Evolutionary conservation across 345 rosid species (phyloP).

Genomic region (Arabidopsis arenosa): DNA sequence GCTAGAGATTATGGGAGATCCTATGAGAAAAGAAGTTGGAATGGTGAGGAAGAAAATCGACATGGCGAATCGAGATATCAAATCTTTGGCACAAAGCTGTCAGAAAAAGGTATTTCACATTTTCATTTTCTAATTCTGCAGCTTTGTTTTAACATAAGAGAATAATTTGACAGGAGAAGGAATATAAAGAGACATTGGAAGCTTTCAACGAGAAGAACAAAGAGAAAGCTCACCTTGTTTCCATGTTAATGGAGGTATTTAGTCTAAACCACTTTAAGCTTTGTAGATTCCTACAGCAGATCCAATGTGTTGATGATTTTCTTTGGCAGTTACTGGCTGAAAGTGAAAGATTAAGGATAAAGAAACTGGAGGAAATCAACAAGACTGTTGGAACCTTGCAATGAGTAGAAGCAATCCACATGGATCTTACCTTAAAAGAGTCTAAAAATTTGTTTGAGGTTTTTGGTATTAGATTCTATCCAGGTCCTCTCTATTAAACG

Average conservation of each 20-base stretch:
- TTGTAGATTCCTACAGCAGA: conserved; percentile 2
- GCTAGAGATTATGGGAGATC: conserved; percentile 75
- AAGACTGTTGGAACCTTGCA: conserved; percentile 56
- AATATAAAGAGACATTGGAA: conserved; percentile 60
- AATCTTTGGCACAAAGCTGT: conserved; percentile 74
- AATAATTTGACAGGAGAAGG: conserved; percentile 65
- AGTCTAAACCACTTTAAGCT: not conserved
- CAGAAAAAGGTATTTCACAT: conserved; percentile 66
- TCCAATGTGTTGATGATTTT: conserved; percentile 19
- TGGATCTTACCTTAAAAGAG: conserved; percentile 17
- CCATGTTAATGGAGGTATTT: conserved; percentile 46
- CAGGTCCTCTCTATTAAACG: not conserved
- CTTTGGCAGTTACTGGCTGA: conserved; percentile 63
- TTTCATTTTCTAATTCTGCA: not conserved
- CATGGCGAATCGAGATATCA: conserved; percentile 62
- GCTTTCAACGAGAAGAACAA: conserved; percentile 81
- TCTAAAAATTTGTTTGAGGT: conserved; percentile 1
- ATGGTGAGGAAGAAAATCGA: conserved; percentile 71
- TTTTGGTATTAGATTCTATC: conserved; percentile 17
- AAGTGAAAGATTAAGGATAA: conserved; percentile 75
- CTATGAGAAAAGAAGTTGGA: conserved; percentile 81
- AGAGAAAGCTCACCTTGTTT: conserved; percentile 57
- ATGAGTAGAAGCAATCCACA: conserved; percentile 21
- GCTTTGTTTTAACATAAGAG: conserved; percentile 12
- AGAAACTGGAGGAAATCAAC: conserved; percentile 78